Evolutionary conservation across 306 rosid species (phyloP), one percentile per base, ranked within the genome.

Genomic region (Rubus parviflorus): DNA sequence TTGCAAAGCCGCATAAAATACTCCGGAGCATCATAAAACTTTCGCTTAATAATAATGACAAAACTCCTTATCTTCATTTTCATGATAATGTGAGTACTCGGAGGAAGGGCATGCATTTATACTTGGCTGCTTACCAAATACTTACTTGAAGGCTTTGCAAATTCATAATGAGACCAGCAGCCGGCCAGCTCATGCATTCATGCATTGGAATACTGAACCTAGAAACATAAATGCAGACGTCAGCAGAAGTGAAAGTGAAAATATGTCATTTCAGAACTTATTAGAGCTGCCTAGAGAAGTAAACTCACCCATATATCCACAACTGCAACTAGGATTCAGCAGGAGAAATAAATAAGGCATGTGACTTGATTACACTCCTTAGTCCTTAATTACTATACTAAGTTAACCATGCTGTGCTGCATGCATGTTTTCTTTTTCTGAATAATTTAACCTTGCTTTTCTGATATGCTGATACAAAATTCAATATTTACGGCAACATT

Each of bases 251-350:
- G 38, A 63, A 25, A 56, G 63, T 46, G 49, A 61, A 40, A 54
- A 58, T 22, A 58, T 61, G 84, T 77, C 90, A 75, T 81, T 77
- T 81, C 89, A 77, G 22, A 76, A 79, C 80, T 82, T 56, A 86
- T 75, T 72, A 73, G 72, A 20, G 70, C n/a, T 64, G 70, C 45
- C 30, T 35, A 72, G 49, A 16, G 77, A 79, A 81, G 84, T 82
- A 78, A 89, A 87, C 75, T 73, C 81, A 63, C 74, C 48, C 57
- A 38, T 73, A 62, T 62, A 62, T 62, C 45, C 45, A n/a, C 75
- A 46, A 40, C 43, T 7, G 23, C 47, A 75, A 65, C 14, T 38
- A 19, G 25, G 47, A 64, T 61, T 64, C 38, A 49, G n/a, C 57
- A 70, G 82, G 38, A 37, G n/a, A 83, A 74, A 69, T 81, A 65